Evolutionary conservation across 2,329 filamentous ascomycete genomes (phyloP).

Genomic region (Cladophialophora chaetospira): DNA sequence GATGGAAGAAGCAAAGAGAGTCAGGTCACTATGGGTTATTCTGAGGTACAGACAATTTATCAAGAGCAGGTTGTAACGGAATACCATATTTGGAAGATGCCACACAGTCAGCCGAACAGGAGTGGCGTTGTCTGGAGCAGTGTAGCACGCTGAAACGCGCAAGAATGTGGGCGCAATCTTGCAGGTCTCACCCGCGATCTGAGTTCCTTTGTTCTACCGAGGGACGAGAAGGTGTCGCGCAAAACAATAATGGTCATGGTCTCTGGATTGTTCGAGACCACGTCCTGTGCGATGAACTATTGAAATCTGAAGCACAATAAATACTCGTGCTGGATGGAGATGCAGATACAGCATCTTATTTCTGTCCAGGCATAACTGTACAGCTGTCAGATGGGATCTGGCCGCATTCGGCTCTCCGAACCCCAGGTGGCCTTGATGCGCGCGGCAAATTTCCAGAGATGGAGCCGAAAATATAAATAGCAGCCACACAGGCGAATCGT

Average conservation of each 20-base stretch:
- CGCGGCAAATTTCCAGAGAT: no score
- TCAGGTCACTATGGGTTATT: background rate
- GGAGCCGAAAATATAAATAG: no score
- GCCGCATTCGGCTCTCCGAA: background rate
- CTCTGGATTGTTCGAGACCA: background rate
- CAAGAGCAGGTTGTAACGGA: background rate
- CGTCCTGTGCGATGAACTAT: slow-evolving; percentile 1
- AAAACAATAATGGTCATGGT: background rate
- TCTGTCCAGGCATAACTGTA: background rate
- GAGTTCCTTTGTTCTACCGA: background rate
- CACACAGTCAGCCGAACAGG: background rate
- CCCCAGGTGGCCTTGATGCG: background rate
- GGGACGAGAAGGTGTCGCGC: background rate
- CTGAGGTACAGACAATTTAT: background rate
- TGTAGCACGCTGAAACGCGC: slow-evolving; percentile 29
- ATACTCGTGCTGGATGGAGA: no score
- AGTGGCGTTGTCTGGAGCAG: background rate
- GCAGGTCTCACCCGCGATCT: slow-evolving; percentile 6
- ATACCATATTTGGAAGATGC: background rate
- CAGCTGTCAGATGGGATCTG: background rate
- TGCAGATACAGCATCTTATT: background rate
- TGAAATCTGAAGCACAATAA: slow-evolving; percentile 2
- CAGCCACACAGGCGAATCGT: no score
- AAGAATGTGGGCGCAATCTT: slow-evolving; percentile 26
- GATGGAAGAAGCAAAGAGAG: background rate